These are phyloP conservation scores for Nannochloropsis gaditana DNA, from an alignment of 108 stramenopile genomes.

Conservation along the genomic window DNA sequence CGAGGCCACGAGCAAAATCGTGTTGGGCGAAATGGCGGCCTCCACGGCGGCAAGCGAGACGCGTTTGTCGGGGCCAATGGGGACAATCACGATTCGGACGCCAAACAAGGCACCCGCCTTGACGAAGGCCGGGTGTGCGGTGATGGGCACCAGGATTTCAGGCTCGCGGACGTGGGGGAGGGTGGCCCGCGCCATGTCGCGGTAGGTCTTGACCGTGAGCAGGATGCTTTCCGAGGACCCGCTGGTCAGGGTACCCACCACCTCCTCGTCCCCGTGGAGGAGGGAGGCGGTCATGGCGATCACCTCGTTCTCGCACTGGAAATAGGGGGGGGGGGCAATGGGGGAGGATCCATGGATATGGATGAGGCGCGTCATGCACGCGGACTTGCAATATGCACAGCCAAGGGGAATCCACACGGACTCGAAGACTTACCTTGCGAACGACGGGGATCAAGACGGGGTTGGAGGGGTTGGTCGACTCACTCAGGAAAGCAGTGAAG, in stretches of 20 bases:
- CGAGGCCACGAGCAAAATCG: conserved; percentile 72
- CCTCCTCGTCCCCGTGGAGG: conserved; percentile 54
- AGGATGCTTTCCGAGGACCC: conserved; percentile 83
- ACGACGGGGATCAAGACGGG: conserved; percentile 6
- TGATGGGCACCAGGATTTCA: conserved; percentile 66
- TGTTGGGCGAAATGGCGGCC: conserved; percentile 60
- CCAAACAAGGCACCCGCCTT: conserved; percentile 73
- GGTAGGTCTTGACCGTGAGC: conserved; percentile 68
- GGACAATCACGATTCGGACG: conserved; percentile 58
- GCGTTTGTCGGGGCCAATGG: not conserved
- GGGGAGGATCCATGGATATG: not conserved
- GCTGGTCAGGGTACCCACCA: conserved; percentile 59
- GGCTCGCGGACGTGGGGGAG: conserved; percentile 1
- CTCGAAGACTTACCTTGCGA: not conserved
- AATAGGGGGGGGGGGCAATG: not conserved
- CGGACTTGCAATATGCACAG: no score
- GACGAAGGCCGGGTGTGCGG: conserved; percentile 75
- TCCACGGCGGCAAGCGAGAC: conserved; percentile 51
- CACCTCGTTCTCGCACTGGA: not conserved
- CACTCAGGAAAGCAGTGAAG: not conserved
- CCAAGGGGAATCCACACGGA: no score
- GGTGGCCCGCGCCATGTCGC: conserved; percentile 31
- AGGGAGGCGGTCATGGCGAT: conserved; percentile 27
- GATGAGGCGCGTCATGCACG: no score
- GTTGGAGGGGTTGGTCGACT: conserved; percentile 2